Percentiles rank a stretch among this genome's conserved stretches.
Conservation (phyloP, 2,329 filamentous ascomycete genomes). For the Myriosclerotinia duriaeana region DNA sequence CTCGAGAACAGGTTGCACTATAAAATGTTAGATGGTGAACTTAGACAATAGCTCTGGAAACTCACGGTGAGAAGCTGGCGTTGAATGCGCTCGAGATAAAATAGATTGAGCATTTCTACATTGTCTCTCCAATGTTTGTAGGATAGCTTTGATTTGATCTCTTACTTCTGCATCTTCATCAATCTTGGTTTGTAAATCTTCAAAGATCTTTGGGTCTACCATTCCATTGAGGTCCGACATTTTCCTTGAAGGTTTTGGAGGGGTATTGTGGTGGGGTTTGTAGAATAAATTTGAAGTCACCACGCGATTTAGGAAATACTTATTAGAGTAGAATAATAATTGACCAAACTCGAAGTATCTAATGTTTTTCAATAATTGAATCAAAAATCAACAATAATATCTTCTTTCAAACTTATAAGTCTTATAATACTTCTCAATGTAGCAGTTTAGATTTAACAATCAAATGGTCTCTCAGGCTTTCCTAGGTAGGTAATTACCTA, state of each 20-base stretch:
- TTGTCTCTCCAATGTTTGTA: slow-evolving; percentile 80
- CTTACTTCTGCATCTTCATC: slow-evolving; percentile 81
- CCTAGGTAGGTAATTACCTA: too few species aligned
- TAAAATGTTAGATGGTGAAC: slow-evolving; percentile 25
- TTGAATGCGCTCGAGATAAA: slow-evolving; percentile 87
- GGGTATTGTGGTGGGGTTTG: slow-evolving; percentile 15
- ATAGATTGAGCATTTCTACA: slow-evolving; percentile 78
- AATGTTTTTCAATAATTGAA: too few species aligned
- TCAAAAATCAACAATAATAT: too few species aligned
- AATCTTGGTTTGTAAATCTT: slow-evolving; percentile 82
- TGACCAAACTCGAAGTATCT: too few species aligned
- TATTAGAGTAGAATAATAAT: too few species aligned
- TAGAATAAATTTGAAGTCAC: not conserved
- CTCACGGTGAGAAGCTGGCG: slow-evolving; percentile 63
- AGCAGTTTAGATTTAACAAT: too few species aligned
- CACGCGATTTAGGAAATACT: too few species aligned
- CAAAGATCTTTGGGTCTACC: slow-evolving; percentile 74
- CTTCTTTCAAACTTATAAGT: too few species aligned
- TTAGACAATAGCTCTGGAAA: slow-evolving; percentile 25
- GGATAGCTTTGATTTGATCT: slow-evolving; percentile 79
- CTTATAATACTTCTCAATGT: too few species aligned
- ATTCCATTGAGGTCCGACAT: slow-evolving; percentile 34
- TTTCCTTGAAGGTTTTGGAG: slow-evolving; percentile 15
- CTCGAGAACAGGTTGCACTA: slow-evolving; percentile 67
- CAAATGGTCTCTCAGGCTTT: too few species aligned